Conservation (phyloP, 2,329 filamentous ascomycete species). For the Davidsoniella virescens region DNA sequence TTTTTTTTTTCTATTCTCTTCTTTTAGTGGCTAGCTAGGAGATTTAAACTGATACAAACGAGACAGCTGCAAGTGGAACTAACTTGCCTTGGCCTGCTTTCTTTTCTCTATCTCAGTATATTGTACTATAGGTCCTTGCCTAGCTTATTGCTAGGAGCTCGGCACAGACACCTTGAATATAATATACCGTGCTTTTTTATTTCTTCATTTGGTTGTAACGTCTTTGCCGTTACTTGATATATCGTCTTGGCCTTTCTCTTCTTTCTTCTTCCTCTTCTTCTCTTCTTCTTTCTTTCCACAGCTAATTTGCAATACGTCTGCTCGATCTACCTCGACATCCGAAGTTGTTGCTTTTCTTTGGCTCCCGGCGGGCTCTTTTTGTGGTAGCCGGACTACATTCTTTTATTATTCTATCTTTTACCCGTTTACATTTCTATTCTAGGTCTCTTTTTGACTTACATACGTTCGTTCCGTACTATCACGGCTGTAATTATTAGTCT, state of each 20-base stretch:
- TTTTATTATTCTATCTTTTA: neutral
- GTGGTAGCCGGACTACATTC: conserved; percentile 12
- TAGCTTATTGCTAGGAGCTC: no score
- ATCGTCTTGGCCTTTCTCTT: neutral
- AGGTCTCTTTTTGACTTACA: conserved; percentile 1
- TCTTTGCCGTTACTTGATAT: no score
- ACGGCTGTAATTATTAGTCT: conserved; percentile 1
- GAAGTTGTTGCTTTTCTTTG: conserved; percentile 2
- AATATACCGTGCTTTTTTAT: no score
- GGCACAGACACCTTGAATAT: no score
- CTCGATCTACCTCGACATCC: neutral
- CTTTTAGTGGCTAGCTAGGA: neutral
- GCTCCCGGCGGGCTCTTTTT: conserved; percentile 11
- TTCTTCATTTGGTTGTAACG: no score
- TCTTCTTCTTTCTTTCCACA: conserved; percentile 1
- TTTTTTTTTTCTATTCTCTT: neutral
- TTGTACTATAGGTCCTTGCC: no score
- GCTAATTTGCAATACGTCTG: neutral
- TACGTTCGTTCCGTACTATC: neutral
- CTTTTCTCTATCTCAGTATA: neutral
- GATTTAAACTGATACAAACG: no score
- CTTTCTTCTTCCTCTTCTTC: conserved; percentile 2
- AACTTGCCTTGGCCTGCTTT: neutral
- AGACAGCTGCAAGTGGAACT: neutral
- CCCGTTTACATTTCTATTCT: neutral